Percentiles rank a stretch among this genome's conserved stretches.
Evolutionary conservation across 2,329 filamentous ascomycete genomes (phyloP).

Genomic region (Paracamarosporium sp.): DNA sequence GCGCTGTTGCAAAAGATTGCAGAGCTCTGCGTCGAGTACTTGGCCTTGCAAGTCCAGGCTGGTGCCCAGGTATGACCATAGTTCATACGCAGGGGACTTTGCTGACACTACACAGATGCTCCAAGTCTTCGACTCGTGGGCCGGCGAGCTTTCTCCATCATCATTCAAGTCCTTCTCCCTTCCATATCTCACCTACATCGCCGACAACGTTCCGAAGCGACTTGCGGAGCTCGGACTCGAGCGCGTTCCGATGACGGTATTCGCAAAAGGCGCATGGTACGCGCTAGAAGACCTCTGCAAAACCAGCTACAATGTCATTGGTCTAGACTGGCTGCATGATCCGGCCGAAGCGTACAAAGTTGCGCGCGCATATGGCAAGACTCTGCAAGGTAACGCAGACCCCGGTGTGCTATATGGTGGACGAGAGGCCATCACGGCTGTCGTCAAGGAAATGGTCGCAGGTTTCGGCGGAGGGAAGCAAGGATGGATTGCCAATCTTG

Average conservation of each 20-base stretch:
- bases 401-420: conserved; percentile 91
- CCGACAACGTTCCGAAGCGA: conserved; percentile 76
- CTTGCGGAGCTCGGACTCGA: conserved; percentile 78
- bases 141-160: conserved; percentile 85
- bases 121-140: conserved; percentile 99
- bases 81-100: not conserved
- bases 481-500: conserved; percentile 96
- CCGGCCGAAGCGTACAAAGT: conserved; percentile 82
- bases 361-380: conserved; percentile 72
- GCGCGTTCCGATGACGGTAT: conserved; percentile 93
- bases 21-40: conserved; percentile 91
- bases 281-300: conserved; percentile 86
- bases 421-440: conserved; percentile 78
- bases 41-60: conserved; percentile 89
- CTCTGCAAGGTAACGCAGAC: conserved; percentile 94
- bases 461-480: conserved; percentile 85
- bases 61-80: conserved; percentile 75
- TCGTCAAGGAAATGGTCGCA: conserved; percentile 83
- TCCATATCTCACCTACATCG: conserved; percentile 86
- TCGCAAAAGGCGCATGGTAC: conserved; percentile 98
- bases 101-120: conserved; percentile 65
- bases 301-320: conserved; percentile 90
- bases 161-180: conserved; percentile 86
- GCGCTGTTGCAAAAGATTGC: conserved; percentile 87
- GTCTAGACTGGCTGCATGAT: conserved; percentile 93